Evolutionary conservation across 306 rosid species (phyloP), one percentile per base, ranked within the genome.

Genomic region (Cercis canadensis): DNA sequence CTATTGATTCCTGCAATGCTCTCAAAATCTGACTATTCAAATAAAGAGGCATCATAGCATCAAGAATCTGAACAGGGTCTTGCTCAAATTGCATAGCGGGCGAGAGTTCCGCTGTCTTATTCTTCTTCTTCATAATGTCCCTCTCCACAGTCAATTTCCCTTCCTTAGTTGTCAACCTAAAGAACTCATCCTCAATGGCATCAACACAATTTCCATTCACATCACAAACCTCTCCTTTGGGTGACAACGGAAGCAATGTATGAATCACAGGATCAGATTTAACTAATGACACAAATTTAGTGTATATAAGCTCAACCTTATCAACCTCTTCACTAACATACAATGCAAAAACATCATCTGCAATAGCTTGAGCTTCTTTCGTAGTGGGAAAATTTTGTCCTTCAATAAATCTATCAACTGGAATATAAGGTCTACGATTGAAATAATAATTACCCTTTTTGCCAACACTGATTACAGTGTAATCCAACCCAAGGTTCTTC

Each of bases 1-100:
- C 96, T 50, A 63, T 47, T 8, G 96, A 86, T 74, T 92, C 98
- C 71, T 92, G 95, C 86, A 92, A 83, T 5, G 83, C 89, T 76
- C 83, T 84, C 78, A 92, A 63, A 37, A 89, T 72, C 81, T 89
- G 96, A 56, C 90, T 81, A 52, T 89, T 92, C 82, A 92, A 61
- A 72, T 92, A 92, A 32, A 92, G 80, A 15, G 98, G 96, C 92
- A 92, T 73, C 95, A 92, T 84, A 7, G 89, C 98, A 83, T 89
- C 92, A 63, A 89, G 81, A 78, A 92, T 92, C 86, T 84, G 87
- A 81, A 74, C 92, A 10, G 96, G 98, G 49, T 92, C 92, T 64
- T 92, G 98, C 44, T 92, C 96, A 45, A 89, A 92, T 72, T 86
- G 68, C 89, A 92, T 65, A 69, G 87, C 37, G 1, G 88, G 88